Base-by-base conservation (phyloP, 805 yeast genomes). In the Lipomyces spencermartinsiae region DNA sequence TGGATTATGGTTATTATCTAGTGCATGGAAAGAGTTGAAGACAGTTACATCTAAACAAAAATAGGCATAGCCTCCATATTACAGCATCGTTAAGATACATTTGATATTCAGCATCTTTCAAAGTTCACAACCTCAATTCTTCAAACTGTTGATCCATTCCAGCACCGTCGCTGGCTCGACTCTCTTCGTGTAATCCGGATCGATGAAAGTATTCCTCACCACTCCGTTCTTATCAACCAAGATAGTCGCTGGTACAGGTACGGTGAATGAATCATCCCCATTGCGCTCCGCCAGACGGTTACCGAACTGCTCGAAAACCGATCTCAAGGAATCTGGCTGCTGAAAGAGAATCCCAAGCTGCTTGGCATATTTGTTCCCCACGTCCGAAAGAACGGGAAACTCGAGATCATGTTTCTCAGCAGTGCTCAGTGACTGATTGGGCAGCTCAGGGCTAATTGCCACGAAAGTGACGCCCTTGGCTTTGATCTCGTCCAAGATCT, bases 311-410 rank as follows among this genome's bases (percentile, higher is more conserved):
- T 39, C 46, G n/a, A 39, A 39, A 39, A 39, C 10, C 46, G 46
- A n/a, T n/a, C 46, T 1, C 46, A 39, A 39, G 46, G 46, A 39
- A 39, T 39, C 46, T n/a, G 46, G 46, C 46, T 39, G 46, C 46
- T 39, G 46, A n/a, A 12, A 39, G n/a, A 39, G 46, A 39, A 39
- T 39, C 46, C 46, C 46, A 39, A 39, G 46, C 46, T 39, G 46
- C 46, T 39, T 39, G 46, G 46, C 46, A n/a, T 39, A 39, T 39
- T 39, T 39, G 46, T 39, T 39, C n/a, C 46, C 46, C n/a, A 39
- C 5, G 10, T 39, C 46, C 10, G 46, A 39, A n/a, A 39, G 46
- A 39, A 39, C 46, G n/a, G 46, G 46, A 39, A 39, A 39, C 46
- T 39, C 10, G 46, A 39, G 46, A 39, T 39, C 46, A n/a, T 39